Percentiles rank a stretch among this genome's conserved stretches.
Conservation (phyloP, 2,329 filamentous ascomycete genomes). For the Fusarium continuum region DNA sequence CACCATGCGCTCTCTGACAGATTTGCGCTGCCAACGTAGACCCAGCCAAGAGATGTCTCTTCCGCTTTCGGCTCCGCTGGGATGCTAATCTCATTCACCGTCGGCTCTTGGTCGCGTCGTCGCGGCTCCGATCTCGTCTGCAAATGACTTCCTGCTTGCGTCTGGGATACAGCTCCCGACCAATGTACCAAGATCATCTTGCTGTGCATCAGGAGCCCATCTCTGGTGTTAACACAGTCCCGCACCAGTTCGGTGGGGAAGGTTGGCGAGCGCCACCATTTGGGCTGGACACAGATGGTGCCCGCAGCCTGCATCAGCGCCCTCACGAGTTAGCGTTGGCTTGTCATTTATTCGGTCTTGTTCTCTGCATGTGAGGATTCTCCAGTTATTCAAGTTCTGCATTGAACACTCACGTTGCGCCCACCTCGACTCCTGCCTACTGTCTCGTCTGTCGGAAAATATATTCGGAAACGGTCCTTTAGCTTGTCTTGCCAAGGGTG, state of each 20-base stretch:
- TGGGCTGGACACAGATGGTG: conserved; percentile 80
- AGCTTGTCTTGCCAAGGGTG: conserved; percentile 39
- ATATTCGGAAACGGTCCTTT: conserved; percentile 71
- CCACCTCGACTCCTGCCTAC: conserved; percentile 73
- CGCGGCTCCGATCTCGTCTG: conserved; percentile 25
- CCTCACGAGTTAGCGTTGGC: conserved; percentile 37
- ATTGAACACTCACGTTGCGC: conserved; percentile 53
- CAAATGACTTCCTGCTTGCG: conserved; percentile 26
- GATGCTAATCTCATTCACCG: neutral
- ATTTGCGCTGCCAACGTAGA: conserved; percentile 91
- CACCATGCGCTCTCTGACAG: conserved; percentile 93
- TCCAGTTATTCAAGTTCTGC: conserved; percentile 26
- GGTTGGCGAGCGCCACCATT: conserved; percentile 73
- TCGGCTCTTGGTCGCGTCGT: conserved; percentile 13
- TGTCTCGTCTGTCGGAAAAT: conserved; percentile 81
- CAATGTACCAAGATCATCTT: conserved; percentile 72
- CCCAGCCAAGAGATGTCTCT: conserved; percentile 66
- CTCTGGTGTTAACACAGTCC: conserved; percentile 77
- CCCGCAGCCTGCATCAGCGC: conserved; percentile 70
- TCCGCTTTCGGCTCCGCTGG: conserved; percentile 34
- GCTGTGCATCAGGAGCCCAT: conserved; percentile 84
- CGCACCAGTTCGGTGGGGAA: conserved; percentile 79
- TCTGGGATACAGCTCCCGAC: conserved; percentile 6
- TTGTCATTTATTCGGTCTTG: conserved; percentile 17
- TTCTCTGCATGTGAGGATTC: conserved; percentile 32